Percentiles rank a stretch among this genome's conserved stretches.
Evolutionary conservation across 2,329 filamentous ascomycete species (phyloP).

Genomic region (Ustulina deusta): DNA sequence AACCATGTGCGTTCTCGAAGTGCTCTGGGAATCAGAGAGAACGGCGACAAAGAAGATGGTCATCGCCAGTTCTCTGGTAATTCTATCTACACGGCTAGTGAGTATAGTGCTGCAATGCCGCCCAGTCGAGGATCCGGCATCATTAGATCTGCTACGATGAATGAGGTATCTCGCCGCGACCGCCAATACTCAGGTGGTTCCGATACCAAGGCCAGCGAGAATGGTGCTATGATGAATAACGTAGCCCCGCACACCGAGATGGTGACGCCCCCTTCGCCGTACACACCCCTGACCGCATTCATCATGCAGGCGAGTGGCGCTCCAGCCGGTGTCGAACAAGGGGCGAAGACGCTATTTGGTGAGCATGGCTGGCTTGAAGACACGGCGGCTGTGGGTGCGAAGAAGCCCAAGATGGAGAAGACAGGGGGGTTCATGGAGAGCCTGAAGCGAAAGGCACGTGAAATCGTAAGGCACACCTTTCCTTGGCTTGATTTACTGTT

Average conservation of each 20-base stretch:
- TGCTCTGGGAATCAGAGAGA: slow-evolving; percentile 32
- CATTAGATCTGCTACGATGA: slow-evolving; percentile 31
- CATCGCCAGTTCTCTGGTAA: slow-evolving; percentile 21
- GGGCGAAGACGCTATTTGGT: slow-evolving; percentile 65
- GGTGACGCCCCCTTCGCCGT: slow-evolving; percentile 34
- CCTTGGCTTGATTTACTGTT: not conserved
- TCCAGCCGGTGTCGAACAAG: slow-evolving; percentile 11
- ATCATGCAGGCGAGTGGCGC: slow-evolving; percentile 47
- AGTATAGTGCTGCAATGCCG: slow-evolving; percentile 3
- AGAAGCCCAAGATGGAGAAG: slow-evolving; percentile 43
- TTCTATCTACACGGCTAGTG: slow-evolving; percentile 8
- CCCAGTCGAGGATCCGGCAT: slow-evolving; percentile 10
- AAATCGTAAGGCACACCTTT: slow-evolving; percentile 58
- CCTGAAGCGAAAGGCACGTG: slow-evolving; percentile 63
- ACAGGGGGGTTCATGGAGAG: slow-evolving; percentile 42
- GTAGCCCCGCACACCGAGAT: not conserved
- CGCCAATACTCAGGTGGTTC: slow-evolving; percentile 16
- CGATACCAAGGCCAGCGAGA: not conserved
- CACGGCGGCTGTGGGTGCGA: slow-evolving; percentile 40
- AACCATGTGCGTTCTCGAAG: slow-evolving; percentile 36
- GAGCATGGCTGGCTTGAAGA: slow-evolving; percentile 68
- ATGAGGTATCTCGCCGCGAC: slow-evolving; percentile 18
- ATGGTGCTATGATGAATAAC: slow-evolving; percentile 1
- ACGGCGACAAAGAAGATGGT: slow-evolving; percentile 14
- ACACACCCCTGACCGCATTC: slow-evolving; percentile 49